Percentiles rank a stretch among this genome's conserved stretches.
These are phyloP conservation scores for Trichoderma lentiforme DNA, from an alignment of 2,329 filamentous ascomycete genomes.

Conservation along the genomic window DNA sequence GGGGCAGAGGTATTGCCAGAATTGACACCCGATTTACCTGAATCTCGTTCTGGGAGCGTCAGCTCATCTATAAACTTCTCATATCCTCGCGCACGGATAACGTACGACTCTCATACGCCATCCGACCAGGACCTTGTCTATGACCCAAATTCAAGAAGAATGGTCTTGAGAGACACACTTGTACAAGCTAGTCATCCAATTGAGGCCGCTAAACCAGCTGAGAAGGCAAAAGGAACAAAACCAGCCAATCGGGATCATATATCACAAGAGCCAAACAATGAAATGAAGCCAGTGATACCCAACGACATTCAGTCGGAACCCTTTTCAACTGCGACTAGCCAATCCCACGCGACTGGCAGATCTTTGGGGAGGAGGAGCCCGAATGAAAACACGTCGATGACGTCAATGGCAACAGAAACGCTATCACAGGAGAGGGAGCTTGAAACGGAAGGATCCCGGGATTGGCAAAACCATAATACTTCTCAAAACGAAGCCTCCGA, in stretches of 20 bases:
- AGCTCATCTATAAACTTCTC: constrained; percentile 59
- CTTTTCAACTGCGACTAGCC: not conserved
- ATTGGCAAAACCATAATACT: not conserved
- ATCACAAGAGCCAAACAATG: not conserved
- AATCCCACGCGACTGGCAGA: not conserved
- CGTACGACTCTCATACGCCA: constrained; percentile 27
- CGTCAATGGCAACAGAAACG: not conserved
- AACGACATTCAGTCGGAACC: not conserved
- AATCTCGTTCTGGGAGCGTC: constrained; percentile 41
- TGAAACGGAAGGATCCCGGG: not conserved
- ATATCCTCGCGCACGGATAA: constrained; percentile 48
- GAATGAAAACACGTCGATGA: not conserved
- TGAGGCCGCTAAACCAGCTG: constrained; percentile 15
- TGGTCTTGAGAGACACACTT: constrained; percentile 49
- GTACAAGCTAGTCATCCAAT: constrained; percentile 25
- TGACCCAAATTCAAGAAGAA: constrained; percentile 63
- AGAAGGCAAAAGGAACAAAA: constrained; percentile 5
- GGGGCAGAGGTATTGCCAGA: constrained; percentile 40
- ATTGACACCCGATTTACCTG: constrained; percentile 27
- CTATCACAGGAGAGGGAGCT: not conserved
- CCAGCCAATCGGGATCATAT: not conserved
- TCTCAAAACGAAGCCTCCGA: not conserved
- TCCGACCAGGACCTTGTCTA: constrained; percentile 52
- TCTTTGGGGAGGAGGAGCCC: not conserved
- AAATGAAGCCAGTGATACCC: not conserved